Conservation (phyloP, 164 flowering plant genomes). For the Nymphaea thermarum region DNA sequence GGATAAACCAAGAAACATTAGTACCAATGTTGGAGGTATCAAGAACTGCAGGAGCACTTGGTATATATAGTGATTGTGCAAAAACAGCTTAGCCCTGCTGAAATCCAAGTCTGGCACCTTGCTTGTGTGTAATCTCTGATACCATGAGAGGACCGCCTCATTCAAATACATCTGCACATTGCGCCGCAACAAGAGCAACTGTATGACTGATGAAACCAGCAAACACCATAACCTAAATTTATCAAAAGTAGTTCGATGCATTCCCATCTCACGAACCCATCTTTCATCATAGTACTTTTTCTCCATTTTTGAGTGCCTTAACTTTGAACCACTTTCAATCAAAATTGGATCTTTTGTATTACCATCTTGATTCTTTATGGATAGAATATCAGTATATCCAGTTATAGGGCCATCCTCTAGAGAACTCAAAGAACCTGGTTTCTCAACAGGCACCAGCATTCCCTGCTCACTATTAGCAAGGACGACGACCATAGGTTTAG, state of each 20-base stretch:
- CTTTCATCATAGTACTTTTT: conserved; percentile 12
- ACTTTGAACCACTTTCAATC: not conserved
- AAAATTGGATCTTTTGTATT: not conserved
- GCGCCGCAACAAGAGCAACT: conserved; percentile 47
- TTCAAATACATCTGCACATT: conserved; percentile 82
- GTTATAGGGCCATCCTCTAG: not conserved
- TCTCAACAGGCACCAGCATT: not conserved
- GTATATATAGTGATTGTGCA: conserved; percentile 79
- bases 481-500: conserved; percentile 47
- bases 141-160: conserved; percentile 90
- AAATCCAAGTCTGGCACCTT: conserved; percentile 90
- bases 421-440: not conserved
- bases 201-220: conserved; percentile 46
- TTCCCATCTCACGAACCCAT: conserved; percentile 54
- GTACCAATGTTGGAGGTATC: conserved; percentile 51
- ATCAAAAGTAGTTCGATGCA: conserved; percentile 32
- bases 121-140: conserved; percentile 85
- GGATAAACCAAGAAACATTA: conserved; percentile 62
- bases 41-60: conserved; percentile 65
- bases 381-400: not conserved
- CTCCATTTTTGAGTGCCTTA: conserved; percentile 1
- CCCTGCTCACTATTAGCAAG: conserved; percentile 22
- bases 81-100: conserved; percentile 88
- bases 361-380: not conserved
- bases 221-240: conserved; percentile 54